Conservation (phyloP, 164 flowering plant species). For the Stephania cephalantha region DNA sequence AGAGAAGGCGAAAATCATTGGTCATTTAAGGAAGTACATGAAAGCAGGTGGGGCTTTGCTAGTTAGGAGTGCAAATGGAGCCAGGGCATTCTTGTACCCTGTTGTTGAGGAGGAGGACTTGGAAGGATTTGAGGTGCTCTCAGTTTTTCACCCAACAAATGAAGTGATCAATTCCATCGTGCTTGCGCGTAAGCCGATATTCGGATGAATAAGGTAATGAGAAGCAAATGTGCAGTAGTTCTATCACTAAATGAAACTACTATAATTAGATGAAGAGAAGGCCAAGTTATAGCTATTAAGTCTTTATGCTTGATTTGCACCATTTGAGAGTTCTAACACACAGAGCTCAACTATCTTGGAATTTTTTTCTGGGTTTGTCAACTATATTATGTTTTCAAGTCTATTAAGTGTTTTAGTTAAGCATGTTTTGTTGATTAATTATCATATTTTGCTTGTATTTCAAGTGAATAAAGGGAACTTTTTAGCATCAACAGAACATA, state of each 20-base stretch:
- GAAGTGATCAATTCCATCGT: constrained; percentile 26
- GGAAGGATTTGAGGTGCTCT: constrained; percentile 40
- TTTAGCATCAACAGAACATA: too few relatives aligned
- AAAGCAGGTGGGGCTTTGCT: constrained; percentile 33
- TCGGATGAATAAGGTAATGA: background rate
- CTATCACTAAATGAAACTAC: background rate
- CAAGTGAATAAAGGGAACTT: background rate
- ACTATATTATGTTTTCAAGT: background rate
- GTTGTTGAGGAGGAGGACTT: constrained; percentile 40
- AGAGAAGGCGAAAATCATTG: constrained; percentile 40
- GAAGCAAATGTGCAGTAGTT: background rate
- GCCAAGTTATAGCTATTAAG: background rate
- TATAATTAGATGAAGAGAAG: background rate
- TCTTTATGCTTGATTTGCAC: background rate
- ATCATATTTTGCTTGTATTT: background rate
- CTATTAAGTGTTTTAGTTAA: background rate
- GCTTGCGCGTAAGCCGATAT: background rate
- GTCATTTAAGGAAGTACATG: constrained; percentile 46
- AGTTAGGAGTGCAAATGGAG: constrained; percentile 56
- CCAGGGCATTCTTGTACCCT: constrained; percentile 55
- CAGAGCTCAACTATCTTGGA: background rate
- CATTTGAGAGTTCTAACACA: background rate
- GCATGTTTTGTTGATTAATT: background rate
- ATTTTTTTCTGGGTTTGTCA: background rate
- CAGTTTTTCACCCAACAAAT: constrained; percentile 45